Base-by-base conservation (phyloP, 257 asterid genomes). In the Penstemon davidsonii region DNA sequence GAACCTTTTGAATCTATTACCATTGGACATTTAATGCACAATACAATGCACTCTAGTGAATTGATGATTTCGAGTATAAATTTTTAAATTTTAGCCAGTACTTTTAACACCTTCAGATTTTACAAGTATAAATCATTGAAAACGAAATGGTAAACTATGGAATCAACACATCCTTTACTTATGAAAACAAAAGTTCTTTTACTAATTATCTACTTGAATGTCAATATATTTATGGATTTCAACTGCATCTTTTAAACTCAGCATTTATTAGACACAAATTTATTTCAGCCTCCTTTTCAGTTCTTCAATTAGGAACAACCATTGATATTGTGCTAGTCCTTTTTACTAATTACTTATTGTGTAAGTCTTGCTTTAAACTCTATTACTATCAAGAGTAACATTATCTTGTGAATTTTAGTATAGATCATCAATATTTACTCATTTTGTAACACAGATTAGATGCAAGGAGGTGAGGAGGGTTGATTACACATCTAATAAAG, bases 401-500 rank as follows among this genome's bases (percentile, higher is more conserved):
- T 13, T 8, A 5, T 40, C 44, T 51, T 58, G 55, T 8, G 46
- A 38, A 60, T 54, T 60, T 37, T 9, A 19, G 42, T 64, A 49
- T 50, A 41, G 63, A 39, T 47, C 67, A 51, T 50, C 64, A 70
- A 45, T 33, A 66, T 67, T 12, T 67, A 52, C 46, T 62, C 36
- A 13, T 77, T 57, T 69, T 60, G 41, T 57, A 47, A 15, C 81
- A 73, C 95, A 94, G 99, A 86, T 88, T 64, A 84, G 78, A 78
- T 90, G 97, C 82, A 94, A 87, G 79, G 95, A 91, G 81, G 88
- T 91, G 72, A 86, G 91, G 78, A 85, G 81, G 80, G 83, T 79
- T 46, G 88, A 86, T 74, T 76, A 82, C 62, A 39, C 81, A 75
- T 66, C 84, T 51, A 70, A 40, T 63, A 60, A 67, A 66, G 72